These are phyloP conservation scores for Hibiscus trionum DNA, from an alignment of 345 rosid species.

Conservation along the genomic window DNA sequence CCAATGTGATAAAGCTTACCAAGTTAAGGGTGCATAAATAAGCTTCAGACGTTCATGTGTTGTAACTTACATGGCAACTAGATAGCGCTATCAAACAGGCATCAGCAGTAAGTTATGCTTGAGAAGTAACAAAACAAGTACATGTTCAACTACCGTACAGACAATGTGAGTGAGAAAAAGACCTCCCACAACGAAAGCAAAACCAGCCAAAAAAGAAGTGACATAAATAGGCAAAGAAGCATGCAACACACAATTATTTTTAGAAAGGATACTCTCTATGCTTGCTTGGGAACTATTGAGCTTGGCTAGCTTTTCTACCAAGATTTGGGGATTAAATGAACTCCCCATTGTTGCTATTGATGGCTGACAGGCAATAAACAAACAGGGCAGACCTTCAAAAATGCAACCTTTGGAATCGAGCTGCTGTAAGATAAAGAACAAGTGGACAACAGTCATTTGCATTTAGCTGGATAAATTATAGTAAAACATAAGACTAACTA, in stretches of 20 bases:
- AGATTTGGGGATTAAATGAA: constrained; percentile 83
- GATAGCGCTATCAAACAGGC: background rate
- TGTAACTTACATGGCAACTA: background rate
- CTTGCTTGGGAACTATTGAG: constrained; percentile 89
- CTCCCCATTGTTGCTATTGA: constrained; percentile 52
- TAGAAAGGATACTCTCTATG: constrained; percentile 94
- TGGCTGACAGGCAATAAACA: constrained; percentile 7
- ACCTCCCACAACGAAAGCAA: constrained; percentile 1
- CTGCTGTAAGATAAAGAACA: background rate
- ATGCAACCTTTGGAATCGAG: background rate
- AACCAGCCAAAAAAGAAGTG: background rate
- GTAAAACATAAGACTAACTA: no score
- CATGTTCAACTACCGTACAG: background rate
- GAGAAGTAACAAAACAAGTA: background rate
- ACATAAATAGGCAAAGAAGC: background rate
- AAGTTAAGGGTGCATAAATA: constrained; percentile 31
- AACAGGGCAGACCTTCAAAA: constrained; percentile 22
- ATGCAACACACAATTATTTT: constrained; percentile 5
- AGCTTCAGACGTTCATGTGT: background rate
- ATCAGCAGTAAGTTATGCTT: background rate
- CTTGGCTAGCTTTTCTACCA: constrained; percentile 84
- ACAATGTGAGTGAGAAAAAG: background rate
- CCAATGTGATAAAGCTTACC: constrained; percentile 90
- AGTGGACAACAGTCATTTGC: background rate
- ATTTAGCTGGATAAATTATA: background rate